phyloP scores from a whole-genome alignment of 2,329 filamentous ascomycete genomes.

The Tympanopsis confertula region DNA sequence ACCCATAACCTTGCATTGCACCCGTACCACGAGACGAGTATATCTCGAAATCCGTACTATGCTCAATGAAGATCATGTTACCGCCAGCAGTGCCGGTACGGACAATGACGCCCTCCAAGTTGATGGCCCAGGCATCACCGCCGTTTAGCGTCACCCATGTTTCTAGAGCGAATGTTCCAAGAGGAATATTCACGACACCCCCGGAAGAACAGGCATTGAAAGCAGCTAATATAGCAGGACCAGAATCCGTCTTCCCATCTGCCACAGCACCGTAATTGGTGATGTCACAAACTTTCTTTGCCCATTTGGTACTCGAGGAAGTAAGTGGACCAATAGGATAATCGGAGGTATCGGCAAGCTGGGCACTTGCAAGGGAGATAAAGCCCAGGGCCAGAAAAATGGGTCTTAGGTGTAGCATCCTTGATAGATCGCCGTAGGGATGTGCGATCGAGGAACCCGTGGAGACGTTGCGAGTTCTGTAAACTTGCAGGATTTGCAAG shows the following conservation, averaged over 20 bases:
- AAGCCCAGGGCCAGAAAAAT: too few relatives aligned
- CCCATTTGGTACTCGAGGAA: constrained; percentile 23
- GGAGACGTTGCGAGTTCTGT: too few relatives aligned
- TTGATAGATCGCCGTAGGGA: too few relatives aligned
- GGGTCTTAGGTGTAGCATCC: too few relatives aligned
- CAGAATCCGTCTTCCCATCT: constrained; percentile 35
- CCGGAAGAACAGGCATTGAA: constrained; percentile 35
- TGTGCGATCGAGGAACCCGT: too few relatives aligned
- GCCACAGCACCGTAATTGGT: constrained; percentile 35
- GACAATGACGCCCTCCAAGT: constrained; percentile 39
- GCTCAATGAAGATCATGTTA: constrained; percentile 40
- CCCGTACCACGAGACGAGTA: constrained; percentile 37
- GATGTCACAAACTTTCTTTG: constrained; percentile 36
- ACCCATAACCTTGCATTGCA: constrained; percentile 39
- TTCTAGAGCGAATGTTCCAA: constrained; percentile 33
- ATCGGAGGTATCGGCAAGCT: constrained; percentile 23
- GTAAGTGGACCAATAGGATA: constrained; percentile 31
- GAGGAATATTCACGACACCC: constrained; percentile 34
- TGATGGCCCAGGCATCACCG: constrained; percentile 34
- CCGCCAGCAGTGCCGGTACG: constrained; percentile 32
- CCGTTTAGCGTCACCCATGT: constrained; percentile 34
- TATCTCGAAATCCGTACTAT: constrained; percentile 37
- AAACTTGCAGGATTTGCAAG: too few relatives aligned
- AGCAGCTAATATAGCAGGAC: constrained; percentile 29
- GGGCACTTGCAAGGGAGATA: constrained; percentile 14